phyloP scores from a whole-genome alignment of 768 basidiomycete genomes.

The Pleurotus tuber-regium region DNA sequence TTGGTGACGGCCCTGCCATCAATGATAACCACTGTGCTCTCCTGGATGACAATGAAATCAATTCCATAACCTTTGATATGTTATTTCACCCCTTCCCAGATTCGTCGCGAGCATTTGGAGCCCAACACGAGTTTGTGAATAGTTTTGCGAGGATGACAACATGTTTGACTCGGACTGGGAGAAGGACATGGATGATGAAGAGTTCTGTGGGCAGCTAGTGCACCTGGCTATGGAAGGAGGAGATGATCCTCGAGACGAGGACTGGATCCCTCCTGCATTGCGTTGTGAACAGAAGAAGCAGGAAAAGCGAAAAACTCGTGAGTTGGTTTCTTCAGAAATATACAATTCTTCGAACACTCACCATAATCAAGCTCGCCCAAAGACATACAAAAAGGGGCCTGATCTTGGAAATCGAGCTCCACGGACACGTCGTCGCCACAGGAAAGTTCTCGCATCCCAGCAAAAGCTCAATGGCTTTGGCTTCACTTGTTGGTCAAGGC shows the following conservation, averaged over 20 bases:
- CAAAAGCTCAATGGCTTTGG: not conserved
- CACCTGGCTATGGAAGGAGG: not conserved
- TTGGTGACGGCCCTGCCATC: too few relatives aligned
- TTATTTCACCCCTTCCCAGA: too few relatives aligned
- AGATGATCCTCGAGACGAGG: not conserved
- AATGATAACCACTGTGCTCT: too few relatives aligned
- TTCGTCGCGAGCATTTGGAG: not conserved
- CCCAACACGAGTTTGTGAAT: not conserved
- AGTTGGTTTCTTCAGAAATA: not conserved
- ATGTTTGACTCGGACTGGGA: not conserved
- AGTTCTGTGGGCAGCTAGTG: not conserved
- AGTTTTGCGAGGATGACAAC: not conserved
- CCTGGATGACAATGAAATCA: not conserved
- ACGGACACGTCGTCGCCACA: not conserved
- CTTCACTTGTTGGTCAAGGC: too few relatives aligned
- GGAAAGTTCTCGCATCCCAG: not conserved
- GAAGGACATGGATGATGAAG: not conserved
- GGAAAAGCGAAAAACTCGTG: too few relatives aligned
- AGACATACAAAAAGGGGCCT: conserved; percentile 11
- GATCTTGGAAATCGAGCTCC: conserved; percentile 11
- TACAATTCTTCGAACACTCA: not conserved
- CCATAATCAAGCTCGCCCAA: conserved; percentile 6
- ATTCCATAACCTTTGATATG: too few relatives aligned
- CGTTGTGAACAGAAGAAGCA: too few relatives aligned
- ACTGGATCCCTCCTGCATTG: not conserved